These are phyloP conservation scores for Chalciporus sp. DNA, from an alignment of 1,284 basidiomycete genomes.

Conservation along the genomic window DNA sequence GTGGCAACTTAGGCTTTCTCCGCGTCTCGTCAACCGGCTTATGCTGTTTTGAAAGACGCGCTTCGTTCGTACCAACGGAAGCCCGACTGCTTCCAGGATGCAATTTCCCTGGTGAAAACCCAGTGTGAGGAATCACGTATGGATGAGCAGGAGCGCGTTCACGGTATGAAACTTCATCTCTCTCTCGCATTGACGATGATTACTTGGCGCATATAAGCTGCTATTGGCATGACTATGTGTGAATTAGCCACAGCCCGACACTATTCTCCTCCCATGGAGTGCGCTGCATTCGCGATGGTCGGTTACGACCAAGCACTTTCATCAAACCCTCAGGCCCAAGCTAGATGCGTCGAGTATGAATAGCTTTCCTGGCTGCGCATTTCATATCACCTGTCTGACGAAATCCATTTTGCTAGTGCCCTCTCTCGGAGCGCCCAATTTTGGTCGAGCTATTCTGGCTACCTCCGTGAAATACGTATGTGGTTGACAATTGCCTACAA, in stretches of 20 bases:
- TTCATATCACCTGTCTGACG: not conserved
- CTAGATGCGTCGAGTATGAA: conserved; percentile 60
- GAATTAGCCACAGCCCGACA: conserved; percentile 71
- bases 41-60: conserved; percentile 19
- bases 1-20: conserved; percentile 13
- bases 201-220: conserved; percentile 46
- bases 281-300: conserved; percentile 42
- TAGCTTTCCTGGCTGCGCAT: not conserved
- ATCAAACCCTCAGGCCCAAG: conserved; percentile 31
- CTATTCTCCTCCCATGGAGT: conserved; percentile 68
- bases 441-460: conserved; percentile 83
- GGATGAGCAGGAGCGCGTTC: conserved; percentile 59
- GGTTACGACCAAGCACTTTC: conserved; percentile 8
- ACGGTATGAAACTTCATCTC: conserved; percentile 36
- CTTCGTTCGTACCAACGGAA: conserved; percentile 36
- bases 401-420: conserved; percentile 47
- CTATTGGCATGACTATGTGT: conserved; percentile 76
- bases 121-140: conserved; percentile 60
- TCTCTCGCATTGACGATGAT: conserved; percentile 3
- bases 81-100: conserved; percentile 67
- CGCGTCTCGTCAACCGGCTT: conserved; percentile 8
- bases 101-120: conserved; percentile 46
- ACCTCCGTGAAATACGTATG: conserved; percentile 75
- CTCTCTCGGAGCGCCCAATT: conserved; percentile 75
- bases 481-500: conserved; percentile 17